These are phyloP conservation scores for Podospora tetraspora DNA, from an alignment of 495 filamentous ascomycete genomes.

Conservation along the genomic window DNA sequence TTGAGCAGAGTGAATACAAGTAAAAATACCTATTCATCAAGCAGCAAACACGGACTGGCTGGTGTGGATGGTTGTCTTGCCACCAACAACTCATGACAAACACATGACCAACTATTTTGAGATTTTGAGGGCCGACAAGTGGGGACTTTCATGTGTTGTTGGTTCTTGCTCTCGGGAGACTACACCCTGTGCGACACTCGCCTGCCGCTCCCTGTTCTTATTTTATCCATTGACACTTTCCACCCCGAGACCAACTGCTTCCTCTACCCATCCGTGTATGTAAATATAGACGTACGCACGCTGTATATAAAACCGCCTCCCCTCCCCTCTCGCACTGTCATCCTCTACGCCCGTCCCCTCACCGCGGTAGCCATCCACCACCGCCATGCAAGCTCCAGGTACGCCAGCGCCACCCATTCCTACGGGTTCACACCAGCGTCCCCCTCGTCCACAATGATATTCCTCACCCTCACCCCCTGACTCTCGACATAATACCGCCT, in stretches of 20 bases:
- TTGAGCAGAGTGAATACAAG: background rate
- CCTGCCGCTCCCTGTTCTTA: background rate
- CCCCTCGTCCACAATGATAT: slow-evolving; percentile 63
- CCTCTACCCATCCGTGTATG: background rate
- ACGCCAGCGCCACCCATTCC: slow-evolving; percentile 58
- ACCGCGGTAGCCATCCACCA: slow-evolving; percentile 87
- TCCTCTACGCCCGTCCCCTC: slow-evolving; percentile 46
- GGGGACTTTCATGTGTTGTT: background rate
- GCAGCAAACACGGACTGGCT: background rate
- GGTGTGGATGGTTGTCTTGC: background rate
- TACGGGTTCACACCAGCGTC: slow-evolving; percentile 17
- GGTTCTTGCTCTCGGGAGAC: background rate
- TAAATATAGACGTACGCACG: background rate
- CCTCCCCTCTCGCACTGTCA: background rate
- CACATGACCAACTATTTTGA: background rate
- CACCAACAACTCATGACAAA: background rate
- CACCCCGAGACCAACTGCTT: background rate
- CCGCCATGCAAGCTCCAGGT: slow-evolving; percentile 69
- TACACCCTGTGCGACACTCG: background rate
- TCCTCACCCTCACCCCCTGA: slow-evolving; percentile 71
- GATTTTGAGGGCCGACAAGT: background rate
- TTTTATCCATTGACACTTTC: background rate
- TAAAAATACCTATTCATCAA: background rate
- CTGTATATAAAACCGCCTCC: background rate
- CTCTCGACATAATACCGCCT: slow-evolving; percentile 76